Evolutionary conservation across 2,329 filamentous ascomycete genomes (phyloP), one percentile per base, ranked within the genome.

Genomic region (Bipolaris bicolor): DNA sequence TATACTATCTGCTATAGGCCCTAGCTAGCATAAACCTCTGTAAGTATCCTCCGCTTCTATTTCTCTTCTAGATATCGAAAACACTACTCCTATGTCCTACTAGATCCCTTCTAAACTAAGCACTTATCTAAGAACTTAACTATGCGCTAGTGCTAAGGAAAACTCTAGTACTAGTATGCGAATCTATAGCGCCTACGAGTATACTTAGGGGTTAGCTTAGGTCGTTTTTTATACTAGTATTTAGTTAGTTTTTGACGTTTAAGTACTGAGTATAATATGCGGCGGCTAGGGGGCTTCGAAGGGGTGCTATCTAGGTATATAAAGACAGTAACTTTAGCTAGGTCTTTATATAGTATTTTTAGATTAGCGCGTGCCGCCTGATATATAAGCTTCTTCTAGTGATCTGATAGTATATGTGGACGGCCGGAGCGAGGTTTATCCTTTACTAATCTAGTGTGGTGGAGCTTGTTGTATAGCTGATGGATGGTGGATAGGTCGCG

Each of bases 41-140:
- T 44, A 24, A 69, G 56, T 41, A 62, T 68, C 7, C 52, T 39
- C 26, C 29, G 51, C 48, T 58, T 49, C 55, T 48, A 70, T 57
- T 66, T 63, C 41, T 69, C 37, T 5, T 31, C 15, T 22, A 50
- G 49, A 22, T 45, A 56, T 3, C 56, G 39, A 36, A 64, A 69
- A 5, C 49, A 49, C 66, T 58, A 54, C 47, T 59, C 40, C n/a
- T 44, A 6, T 18, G 36, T 49, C 5, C 13, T 5, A 16, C 51
- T 43, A 29, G 41, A 55, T 16, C 63, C 63, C 46, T 58, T 58
- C 51, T 62, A n/a, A 43, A 60, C 43, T 22, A 49, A 64, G 55
- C 55, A 61, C 52, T 64, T 41, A 55, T 63, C 55, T 37, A 49
- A 60, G 52, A 63, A 60, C n/a, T n/a, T n/a, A n/a, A n/a, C n/a